Evolutionary conservation across 2,329 filamentous ascomycete species (phyloP), one percentile per base, ranked within the genome.

Genomic region (Curvularia eragrostidis): DNA sequence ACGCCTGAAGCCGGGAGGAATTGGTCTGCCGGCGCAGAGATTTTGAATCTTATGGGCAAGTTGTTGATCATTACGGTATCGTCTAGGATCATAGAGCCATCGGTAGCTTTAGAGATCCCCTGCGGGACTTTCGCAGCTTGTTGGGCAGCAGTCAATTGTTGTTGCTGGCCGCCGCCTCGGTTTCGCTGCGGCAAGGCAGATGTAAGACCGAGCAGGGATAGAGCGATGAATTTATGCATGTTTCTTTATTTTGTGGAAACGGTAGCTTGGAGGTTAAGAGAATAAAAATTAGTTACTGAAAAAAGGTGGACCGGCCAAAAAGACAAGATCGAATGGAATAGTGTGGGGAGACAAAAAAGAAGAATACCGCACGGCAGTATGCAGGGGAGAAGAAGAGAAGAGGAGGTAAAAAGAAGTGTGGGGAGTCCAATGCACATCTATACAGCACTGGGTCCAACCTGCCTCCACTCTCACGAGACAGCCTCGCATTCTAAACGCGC

Each of bases 81-180:
- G 65, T 87, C 84, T 23, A 87, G 68, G 36, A 86, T 86, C 38
- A 74, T 83, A 2, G 81, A 83, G 4, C 84, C 84, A 70, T 87
- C 84, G 0, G 81, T 81, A 2, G 84, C 83, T 23, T 65, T 64
- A 2, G 69, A 70, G n/a, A 77, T 64, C 0, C 75, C 74, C 52
- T 74, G 71, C 0, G 75, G 70, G n/a, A 76, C 58, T 51, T 72
- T 58, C 12, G 73, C 72, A 32, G 74, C 74, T 59, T 72, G 64
- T 57, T 77, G 74, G 42, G 71, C 67, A 5, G 75, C 73, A 0
- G 75, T 76, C 15, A 58, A 54, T 42, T 60, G 54, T 43, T 61
- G 51, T n/a, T 9, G 15, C 15, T 15, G 23, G 23, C 28, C 34
- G 21, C 38, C 28, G 39, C 24, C 51, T 44, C 65, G 54, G 34